These are phyloP conservation scores for Brassica juncea DNA, from an alignment of 345 rosid species.

Conservation along the genomic window DNA sequence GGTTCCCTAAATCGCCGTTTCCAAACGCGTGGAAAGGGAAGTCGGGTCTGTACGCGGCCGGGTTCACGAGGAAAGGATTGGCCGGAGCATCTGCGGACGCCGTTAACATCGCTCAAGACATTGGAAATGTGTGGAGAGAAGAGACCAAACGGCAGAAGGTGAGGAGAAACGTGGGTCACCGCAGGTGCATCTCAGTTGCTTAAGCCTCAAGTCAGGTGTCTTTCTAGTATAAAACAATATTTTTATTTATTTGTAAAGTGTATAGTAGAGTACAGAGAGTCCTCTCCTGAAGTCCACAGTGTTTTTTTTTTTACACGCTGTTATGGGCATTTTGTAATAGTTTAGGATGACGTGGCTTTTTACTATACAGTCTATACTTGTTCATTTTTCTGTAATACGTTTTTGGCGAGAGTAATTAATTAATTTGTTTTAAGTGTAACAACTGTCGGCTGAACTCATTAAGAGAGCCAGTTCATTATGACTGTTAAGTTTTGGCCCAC, in stretches of 20 bases:
- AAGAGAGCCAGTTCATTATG: neutral
- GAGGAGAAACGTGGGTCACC: constrained; percentile 53
- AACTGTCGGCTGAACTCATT: neutral
- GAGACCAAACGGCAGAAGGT: constrained; percentile 69
- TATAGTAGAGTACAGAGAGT: constrained; percentile 37
- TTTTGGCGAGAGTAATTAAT: neutral
- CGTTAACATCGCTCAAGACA: constrained; percentile 67
- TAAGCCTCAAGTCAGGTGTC: constrained; percentile 24
- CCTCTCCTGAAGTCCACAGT: constrained; percentile 60
- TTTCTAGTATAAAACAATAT: neutral
- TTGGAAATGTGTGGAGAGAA: constrained; percentile 71
- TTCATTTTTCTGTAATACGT: neutral
- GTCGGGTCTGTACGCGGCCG: constrained; percentile 79
- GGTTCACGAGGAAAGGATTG: constrained; percentile 85
- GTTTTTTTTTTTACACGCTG: constrained; percentile 32
- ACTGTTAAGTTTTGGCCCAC: neutral
- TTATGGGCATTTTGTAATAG: constrained; percentile 52
- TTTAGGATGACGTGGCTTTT: constrained; percentile 58
- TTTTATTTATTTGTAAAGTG: constrained; percentile 3
- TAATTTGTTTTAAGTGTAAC: neutral
- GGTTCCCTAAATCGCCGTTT: constrained; percentile 58
- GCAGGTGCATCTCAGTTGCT: constrained; percentile 64
- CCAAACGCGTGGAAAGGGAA: constrained; percentile 86
- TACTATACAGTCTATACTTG: neutral
- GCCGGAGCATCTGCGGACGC: constrained; percentile 85